Conservation (phyloP, 371 early-diverging fungal species). For the Mortierella sp. region DNA sequence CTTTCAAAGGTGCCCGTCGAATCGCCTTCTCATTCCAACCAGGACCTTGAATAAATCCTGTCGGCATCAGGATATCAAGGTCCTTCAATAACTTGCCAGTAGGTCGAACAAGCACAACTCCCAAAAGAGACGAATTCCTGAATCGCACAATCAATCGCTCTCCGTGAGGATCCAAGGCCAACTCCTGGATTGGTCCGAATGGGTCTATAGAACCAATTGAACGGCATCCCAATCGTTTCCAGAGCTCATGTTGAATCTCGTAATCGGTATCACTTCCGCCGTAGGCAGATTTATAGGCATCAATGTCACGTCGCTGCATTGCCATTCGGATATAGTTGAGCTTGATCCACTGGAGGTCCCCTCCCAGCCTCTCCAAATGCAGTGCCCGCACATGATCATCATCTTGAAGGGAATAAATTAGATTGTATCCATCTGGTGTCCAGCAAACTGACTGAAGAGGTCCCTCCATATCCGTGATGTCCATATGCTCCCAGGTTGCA, state of each 20-base stretch:
- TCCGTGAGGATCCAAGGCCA: constrained; percentile 35
- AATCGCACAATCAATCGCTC: constrained; percentile 43
- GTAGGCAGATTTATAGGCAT: constrained; percentile 10
- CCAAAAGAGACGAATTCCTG: constrained; percentile 33
- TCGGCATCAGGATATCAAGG: constrained; percentile 35
- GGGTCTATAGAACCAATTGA: constrained; percentile 13
- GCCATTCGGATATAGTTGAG: constrained; percentile 31
- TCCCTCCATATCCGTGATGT: constrained; percentile 37
- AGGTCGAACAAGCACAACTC: constrained; percentile 29
- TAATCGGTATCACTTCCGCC: neutral
- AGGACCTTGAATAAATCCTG: constrained; percentile 43
- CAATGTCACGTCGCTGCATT: constrained; percentile 13
- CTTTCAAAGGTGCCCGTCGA: too few species aligned
- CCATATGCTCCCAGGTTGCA: constrained; percentile 36
- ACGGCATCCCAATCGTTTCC: constrained; percentile 21
- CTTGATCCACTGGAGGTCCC: constrained; percentile 31
- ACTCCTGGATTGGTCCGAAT: constrained; percentile 42
- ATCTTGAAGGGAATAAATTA: constrained; percentile 37
- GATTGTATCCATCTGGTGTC: constrained; percentile 45
- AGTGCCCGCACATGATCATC: constrained; percentile 32
- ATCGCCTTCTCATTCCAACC: constrained; percentile 19
- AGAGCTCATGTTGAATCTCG: neutral
- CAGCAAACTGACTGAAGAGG: constrained; percentile 41
- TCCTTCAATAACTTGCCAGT: constrained; percentile 30
- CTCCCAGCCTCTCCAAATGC: constrained; percentile 37